These are phyloP conservation scores for Camillea tinctor DNA, from an alignment of 2,329 filamentous ascomycete genomes.

Conservation along the genomic window DNA sequence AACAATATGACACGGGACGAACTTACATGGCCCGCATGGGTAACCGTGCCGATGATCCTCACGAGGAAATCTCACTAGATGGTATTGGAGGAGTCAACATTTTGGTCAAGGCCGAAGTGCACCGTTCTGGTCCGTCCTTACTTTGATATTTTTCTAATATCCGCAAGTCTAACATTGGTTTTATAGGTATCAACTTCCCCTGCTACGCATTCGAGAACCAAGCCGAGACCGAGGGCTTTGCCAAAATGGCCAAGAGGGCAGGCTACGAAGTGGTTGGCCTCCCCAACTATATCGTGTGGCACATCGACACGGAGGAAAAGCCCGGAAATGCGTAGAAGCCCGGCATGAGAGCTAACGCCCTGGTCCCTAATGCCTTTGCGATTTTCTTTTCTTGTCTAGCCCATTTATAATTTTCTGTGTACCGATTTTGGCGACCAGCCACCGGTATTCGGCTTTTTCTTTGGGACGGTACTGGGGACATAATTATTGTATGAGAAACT, in stretches of 20 bases:
- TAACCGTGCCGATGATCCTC: constrained; percentile 88
- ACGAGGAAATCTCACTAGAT: constrained; percentile 88
- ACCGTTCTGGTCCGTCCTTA: constrained; percentile 72
- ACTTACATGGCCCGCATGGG: constrained; percentile 89
- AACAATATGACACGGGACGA: constrained; percentile 86
- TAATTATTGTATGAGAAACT: constrained; percentile 33
- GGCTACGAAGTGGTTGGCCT: constrained; percentile 90
- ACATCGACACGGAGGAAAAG: constrained; percentile 96
- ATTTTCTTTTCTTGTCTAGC: constrained; percentile 23
- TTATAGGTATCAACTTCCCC: constrained; percentile 90
- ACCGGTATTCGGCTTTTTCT: constrained; percentile 21
- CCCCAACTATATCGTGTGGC: constrained; percentile 98
- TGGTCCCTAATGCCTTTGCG: constrained; percentile 6
- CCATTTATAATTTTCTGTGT: constrained; percentile 26
- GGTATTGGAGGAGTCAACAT: constrained; percentile 98
- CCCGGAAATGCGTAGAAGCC: constrained; percentile 64
- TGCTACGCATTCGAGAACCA: constrained; percentile 97
- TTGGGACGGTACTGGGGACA: constrained; percentile 26
- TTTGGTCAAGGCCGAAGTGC: constrained; percentile 95
- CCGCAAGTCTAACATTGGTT: constrained; percentile 22
- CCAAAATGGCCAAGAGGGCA: constrained; percentile 96
- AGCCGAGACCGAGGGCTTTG: constrained; percentile 97
- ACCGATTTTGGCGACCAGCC: constrained; percentile 22
- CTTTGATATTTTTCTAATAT: background rate
- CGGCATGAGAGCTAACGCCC: constrained; percentile 1